Conservation (phyloP, 768 basidiomycete species). For the Pisolithus orientalis region DNA sequence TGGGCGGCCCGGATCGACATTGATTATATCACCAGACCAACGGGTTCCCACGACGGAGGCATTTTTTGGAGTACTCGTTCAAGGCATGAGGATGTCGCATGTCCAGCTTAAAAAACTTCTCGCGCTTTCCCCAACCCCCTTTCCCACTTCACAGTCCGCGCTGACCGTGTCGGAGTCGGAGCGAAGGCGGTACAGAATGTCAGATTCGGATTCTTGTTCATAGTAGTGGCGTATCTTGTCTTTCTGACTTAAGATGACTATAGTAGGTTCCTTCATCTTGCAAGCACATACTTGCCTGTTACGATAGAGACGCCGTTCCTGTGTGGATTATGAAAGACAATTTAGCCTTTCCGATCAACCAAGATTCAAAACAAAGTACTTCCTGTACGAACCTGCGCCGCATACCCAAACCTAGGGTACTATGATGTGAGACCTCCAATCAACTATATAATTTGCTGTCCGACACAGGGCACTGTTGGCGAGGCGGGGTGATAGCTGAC, state of each 20-base stretch:
- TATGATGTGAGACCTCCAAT: background rate
- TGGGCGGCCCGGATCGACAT: background rate
- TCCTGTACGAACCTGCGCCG: background rate
- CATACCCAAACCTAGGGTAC: background rate
- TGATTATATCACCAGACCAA: background rate
- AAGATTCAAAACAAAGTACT: slow-evolving; percentile 11
- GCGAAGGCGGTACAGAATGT: slow-evolving; percentile 10
- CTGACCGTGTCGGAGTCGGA: background rate
- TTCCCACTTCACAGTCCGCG: background rate
- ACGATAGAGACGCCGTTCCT: background rate
- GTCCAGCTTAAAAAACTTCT: slow-evolving; percentile 1
- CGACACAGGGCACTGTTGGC: background rate
- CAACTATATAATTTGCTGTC: background rate
- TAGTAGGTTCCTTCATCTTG: background rate
- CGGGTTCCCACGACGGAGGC: background rate
- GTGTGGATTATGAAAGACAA: slow-evolving; percentile 13
- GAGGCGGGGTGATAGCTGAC: background rate
- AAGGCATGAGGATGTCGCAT: slow-evolving; percentile 27
- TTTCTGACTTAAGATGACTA: background rate
- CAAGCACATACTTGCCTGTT: background rate
- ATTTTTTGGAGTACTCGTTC: slow-evolving; percentile 8
- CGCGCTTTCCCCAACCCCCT: background rate
- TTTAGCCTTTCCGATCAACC: slow-evolving; percentile 18
- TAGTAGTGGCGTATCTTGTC: background rate
- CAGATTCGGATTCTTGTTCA: background rate